Evolutionary conservation across 805 yeast genomes (phyloP).

Genomic region (Wickerhamiella sergipiensis): DNA sequence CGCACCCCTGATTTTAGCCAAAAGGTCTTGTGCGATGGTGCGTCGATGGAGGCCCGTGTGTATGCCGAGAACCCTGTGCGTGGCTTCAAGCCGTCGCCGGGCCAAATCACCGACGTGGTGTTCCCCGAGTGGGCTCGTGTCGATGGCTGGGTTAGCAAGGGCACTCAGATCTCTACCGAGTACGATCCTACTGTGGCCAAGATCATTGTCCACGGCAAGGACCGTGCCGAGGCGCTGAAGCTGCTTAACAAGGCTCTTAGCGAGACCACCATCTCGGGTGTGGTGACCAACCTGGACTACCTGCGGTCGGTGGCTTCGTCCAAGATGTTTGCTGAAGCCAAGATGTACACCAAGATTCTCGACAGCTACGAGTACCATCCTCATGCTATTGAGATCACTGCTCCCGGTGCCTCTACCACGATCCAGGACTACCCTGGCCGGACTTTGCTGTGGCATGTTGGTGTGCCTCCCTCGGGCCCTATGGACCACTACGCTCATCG

Average conservation of each 20-base stretch:
- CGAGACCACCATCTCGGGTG: constrained; percentile 81
- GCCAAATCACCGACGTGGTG: constrained; percentile 69
- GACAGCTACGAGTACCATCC: constrained; percentile 72
- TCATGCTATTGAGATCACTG: constrained; percentile 66
- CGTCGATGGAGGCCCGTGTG: constrained; percentile 90
- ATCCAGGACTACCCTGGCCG: constrained; percentile 95
- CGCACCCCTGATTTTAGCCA: constrained; percentile 65
- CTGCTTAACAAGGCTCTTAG: constrained; percentile 68
- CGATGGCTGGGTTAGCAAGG: constrained; percentile 87
- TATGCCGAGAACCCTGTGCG: constrained; percentile 96
- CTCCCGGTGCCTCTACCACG: constrained; percentile 92
- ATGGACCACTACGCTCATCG: constrained; percentile 91
- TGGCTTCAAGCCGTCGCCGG: constrained; percentile 93
- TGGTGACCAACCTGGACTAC: constrained; percentile 81
- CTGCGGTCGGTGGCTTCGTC: constrained; percentile 75
- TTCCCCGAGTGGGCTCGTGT: constrained; percentile 90
- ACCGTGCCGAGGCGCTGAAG: constrained; percentile 69
- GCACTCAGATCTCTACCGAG: constrained; percentile 79
- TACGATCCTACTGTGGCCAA: constrained; percentile 95
- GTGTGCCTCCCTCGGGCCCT: constrained; percentile 98
- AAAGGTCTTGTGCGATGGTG: constrained; percentile 55
- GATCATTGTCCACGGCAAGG: constrained; percentile 86
- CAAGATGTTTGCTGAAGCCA: constrained; percentile 67
- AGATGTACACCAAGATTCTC: constrained; percentile 76
- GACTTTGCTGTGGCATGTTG: constrained; percentile 70